phyloP scores from a whole-genome alignment of 768 basidiomycete species.

The Lentinula detonsa region DNA sequence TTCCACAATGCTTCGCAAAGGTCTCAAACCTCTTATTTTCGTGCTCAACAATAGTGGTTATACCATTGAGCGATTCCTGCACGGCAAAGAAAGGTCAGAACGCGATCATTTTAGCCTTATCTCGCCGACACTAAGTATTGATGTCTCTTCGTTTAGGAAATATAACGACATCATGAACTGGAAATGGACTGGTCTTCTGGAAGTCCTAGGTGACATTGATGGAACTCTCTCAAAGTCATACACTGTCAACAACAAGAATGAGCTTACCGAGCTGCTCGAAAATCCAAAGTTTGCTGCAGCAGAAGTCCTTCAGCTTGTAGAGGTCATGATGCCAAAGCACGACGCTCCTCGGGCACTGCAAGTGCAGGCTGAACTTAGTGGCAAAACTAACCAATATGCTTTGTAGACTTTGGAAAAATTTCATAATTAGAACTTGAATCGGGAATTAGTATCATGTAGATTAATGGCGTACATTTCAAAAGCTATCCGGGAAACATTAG shows the following conservation, averaged over 20 bases:
- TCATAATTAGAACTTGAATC: too few relatives aligned
- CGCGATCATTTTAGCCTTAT: background rate
- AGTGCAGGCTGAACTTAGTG: conserved; percentile 49
- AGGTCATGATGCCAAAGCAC: conserved; percentile 66
- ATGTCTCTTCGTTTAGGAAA: conserved; percentile 32
- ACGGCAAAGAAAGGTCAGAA: conserved; percentile 51
- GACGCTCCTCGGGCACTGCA: conserved; percentile 68
- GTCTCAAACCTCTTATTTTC: conserved; percentile 79
- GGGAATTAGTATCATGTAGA: background rate
- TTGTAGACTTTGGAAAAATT: background rate
- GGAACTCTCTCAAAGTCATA: conserved; percentile 52
- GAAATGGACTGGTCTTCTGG: conserved; percentile 65
- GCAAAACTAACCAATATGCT: conserved; percentile 42
- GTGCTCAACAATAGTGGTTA: conserved; percentile 79
- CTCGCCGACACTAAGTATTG: background rate
- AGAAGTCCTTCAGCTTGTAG: conserved; percentile 71
- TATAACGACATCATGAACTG: conserved; percentile 88
- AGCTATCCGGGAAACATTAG: too few relatives aligned
- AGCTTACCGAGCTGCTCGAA: conserved; percentile 63
- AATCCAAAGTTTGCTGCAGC: conserved; percentile 55
- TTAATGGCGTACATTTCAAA: too few relatives aligned
- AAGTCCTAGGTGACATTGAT: conserved; percentile 48
- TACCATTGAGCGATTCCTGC: conserved; percentile 79
- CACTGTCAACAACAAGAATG: conserved; percentile 59
- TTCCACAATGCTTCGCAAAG: conserved; percentile 73